Evolutionary conservation across 2,329 filamentous ascomycete species (phyloP).

Genomic region (Aureobasidium sp.): DNA sequence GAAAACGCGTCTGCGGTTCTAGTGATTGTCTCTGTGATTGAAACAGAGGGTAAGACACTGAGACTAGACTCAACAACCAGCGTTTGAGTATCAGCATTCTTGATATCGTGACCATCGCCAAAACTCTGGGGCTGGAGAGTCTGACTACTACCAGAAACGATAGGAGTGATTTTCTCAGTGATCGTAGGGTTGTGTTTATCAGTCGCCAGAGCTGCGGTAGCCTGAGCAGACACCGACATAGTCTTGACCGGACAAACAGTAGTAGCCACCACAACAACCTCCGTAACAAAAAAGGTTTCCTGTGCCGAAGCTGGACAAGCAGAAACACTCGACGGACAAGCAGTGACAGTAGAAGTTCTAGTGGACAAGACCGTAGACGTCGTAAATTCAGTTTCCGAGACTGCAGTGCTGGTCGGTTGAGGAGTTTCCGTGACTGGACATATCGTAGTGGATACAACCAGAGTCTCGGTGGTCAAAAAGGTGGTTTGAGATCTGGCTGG

Average conservation of each 20-base stretch:
- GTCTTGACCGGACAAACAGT: not conserved
- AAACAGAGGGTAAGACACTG: too few species aligned
- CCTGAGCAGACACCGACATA: not conserved
- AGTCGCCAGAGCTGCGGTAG: not conserved
- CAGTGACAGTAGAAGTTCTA: not conserved
- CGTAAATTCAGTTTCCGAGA: not conserved
- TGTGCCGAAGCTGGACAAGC: not conserved
- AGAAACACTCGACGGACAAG: not conserved
- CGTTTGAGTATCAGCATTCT: too few species aligned
- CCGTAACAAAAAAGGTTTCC: not conserved
- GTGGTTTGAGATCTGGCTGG: not conserved
- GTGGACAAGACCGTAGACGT: not conserved
- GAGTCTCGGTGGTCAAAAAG: not conserved
- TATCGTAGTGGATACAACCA: not conserved
- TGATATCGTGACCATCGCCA: not conserved
- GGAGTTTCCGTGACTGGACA: not conserved
- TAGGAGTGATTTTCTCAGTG: not conserved
- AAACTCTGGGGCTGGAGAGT: too few species aligned
- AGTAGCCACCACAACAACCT: not conserved
- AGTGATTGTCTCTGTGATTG: too few species aligned
- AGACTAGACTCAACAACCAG: too few species aligned
- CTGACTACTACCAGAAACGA: not conserved
- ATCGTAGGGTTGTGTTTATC: too few species aligned
- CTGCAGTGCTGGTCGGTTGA: not conserved
- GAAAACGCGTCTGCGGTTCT: too few species aligned